These are phyloP conservation scores for Coemansia erecta DNA, from an alignment of 192 early-diverging fungal species.

Conservation along the genomic window DNA sequence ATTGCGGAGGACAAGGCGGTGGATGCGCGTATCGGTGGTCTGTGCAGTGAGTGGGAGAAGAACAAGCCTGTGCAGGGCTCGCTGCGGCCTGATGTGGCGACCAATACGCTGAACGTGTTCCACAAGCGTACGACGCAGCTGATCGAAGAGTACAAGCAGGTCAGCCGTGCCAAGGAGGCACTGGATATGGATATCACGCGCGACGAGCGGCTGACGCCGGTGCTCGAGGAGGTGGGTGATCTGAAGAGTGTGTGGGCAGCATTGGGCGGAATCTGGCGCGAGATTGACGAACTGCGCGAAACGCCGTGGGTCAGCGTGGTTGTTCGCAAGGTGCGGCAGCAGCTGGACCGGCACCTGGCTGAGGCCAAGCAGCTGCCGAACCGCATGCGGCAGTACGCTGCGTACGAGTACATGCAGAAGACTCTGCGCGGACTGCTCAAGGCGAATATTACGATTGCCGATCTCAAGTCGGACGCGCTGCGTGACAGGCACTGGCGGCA, in stretches of 20 bases:
- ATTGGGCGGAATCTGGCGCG: conserved; percentile 78
- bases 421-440: conserved; percentile 75
- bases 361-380: conserved; percentile 92
- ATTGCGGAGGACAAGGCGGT: conserved; percentile 88
- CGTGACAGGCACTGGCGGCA: conserved; percentile 97
- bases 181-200: conserved; percentile 75
- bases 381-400: conserved; percentile 95
- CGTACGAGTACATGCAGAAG: conserved; percentile 92
- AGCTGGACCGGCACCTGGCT: conserved; percentile 76
- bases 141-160: conserved; percentile 82
- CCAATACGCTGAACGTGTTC: conserved; percentile 77
- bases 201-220: conserved; percentile 73
- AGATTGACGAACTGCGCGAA: conserved; percentile 82
- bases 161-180: conserved; percentile 90
- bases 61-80: conserved; percentile 94
- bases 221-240: conserved; percentile 89
- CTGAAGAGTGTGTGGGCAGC: conserved; percentile 91
- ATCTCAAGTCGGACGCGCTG: conserved; percentile 95
- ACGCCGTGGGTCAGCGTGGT: conserved; percentile 81
- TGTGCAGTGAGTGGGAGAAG: conserved; percentile 90
- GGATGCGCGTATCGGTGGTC: conserved; percentile 77
- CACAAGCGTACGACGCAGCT: conserved; percentile 77
- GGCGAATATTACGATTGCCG: conserved; percentile 75
- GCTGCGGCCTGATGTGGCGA: conserved; percentile 81
- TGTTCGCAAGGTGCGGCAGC: conserved; percentile 86